A percentile compares a stretch with the other conserved stretches of the same genome.
Evolutionary conservation across 2,329 filamentous ascomycete genomes (phyloP).

Genomic region (Pseudocercospora cruenta): DNA sequence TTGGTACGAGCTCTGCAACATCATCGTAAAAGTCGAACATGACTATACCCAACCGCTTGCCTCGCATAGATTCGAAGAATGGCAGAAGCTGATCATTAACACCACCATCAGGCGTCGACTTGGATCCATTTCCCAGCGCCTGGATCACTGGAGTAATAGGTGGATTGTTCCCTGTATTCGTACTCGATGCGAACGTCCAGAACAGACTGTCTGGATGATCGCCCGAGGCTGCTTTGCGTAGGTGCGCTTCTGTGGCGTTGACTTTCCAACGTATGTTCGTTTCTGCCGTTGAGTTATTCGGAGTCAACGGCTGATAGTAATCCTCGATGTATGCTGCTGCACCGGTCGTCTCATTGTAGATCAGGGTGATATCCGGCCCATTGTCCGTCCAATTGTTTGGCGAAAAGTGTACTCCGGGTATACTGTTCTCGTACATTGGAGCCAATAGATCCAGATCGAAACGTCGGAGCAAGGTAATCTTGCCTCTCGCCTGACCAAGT

Average conservation of each 20-base stretch:
- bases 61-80: conserved; percentile 43
- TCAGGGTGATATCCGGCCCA: conserved; percentile 43
- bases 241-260: conserved; percentile 47
- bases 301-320: conserved; percentile 49
- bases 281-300: conserved; percentile 36
- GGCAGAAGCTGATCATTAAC: conserved; percentile 51
- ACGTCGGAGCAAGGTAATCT: conserved; percentile 50
- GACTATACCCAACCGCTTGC: conserved; percentile 55
- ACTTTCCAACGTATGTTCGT: conserved; percentile 52
- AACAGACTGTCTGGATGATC: conserved; percentile 46
- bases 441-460: conserved; percentile 50
- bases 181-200: conserved; percentile 54
- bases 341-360: conserved; percentile 46
- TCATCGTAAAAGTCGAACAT: conserved; percentile 58
- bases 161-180: conserved; percentile 45
- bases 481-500: conserved; percentile 43
- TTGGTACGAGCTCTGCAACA: conserved; percentile 47
- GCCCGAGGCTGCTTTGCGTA: conserved; percentile 43
- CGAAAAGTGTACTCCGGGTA: conserved; percentile 55
- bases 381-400: conserved; percentile 52
- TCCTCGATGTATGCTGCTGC: conserved; percentile 55
- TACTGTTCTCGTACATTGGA: conserved; percentile 37
- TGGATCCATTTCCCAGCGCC: conserved; percentile 48
- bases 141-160: conserved; percentile 50
- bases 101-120: conserved; percentile 45